Base-by-base conservation (phyloP, 2,329 filamentous ascomycete species). In the Talaromyces piceae region DNA sequence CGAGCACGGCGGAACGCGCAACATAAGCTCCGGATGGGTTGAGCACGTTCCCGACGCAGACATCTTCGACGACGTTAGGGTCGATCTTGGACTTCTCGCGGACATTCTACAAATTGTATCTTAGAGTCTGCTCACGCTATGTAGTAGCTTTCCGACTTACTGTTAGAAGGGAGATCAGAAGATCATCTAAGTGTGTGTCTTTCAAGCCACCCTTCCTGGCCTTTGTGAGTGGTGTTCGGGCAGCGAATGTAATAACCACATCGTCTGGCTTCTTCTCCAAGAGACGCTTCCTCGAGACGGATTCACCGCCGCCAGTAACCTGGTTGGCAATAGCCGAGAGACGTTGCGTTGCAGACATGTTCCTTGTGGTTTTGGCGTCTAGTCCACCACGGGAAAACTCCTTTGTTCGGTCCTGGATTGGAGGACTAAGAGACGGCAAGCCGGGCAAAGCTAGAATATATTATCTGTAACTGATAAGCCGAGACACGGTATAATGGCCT, bases 1-100 rank as follows among this genome's bases (percentile, higher is more conserved):
- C 87, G 53, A 96, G 77, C 37, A 85, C 84, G 25, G 91, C 89
- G 46, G 89, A 91, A 55, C 91, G 86, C 78, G 93, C 91, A 49
- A 91, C 91, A 31, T 91, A 91, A 54, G 90, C 90, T 52, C 87
- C 87, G 49, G 89, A 88, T 9, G 90, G 89, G n/a, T 88, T 82
- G 45, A 96, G 83, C 18, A 95, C 89, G 55, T 86, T 86, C 58
- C 91, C 91, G 54, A 96, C 88, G 52, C 84, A 86, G 58, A 96
- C 84, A 68, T 96, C 91, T 72, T 95, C 88, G 50, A 96, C 88
- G 41, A 95, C 80, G 45, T 76, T 76, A 28, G 91, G 90, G 73
- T 95, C 86, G 72, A 96, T 89, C 58, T 83, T 83, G 59, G 90
- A 95, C 60, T 89, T 87, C 57, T 87, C 78, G 64, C 95, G 79